Evolutionary conservation across 257 asterid genomes (phyloP).

Genomic region (Solanum microdontum): DNA sequence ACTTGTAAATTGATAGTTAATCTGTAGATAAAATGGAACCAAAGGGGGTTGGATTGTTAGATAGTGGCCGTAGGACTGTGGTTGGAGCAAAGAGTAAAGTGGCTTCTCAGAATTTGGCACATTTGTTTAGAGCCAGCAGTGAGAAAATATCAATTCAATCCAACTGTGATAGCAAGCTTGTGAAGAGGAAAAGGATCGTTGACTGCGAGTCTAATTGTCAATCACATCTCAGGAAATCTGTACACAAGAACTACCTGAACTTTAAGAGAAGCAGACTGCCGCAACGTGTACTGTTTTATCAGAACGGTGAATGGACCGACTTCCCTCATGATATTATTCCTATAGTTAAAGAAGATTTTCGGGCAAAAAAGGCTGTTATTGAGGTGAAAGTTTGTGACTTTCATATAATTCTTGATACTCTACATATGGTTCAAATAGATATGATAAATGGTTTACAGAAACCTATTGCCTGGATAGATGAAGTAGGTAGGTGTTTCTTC

Average conservation of each 20-base stretch:
- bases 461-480: constrained; percentile 92
- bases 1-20: constrained; percentile 37
- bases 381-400: constrained; percentile 45
- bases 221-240: constrained; percentile 21
- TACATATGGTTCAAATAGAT: constrained; percentile 59
- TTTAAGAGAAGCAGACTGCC: constrained; percentile 50
- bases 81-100: constrained; percentile 55
- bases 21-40: constrained; percentile 41
- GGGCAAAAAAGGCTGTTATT: constrained; percentile 30
- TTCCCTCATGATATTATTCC: constrained; percentile 46
- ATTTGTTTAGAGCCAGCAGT: constrained; percentile 24
- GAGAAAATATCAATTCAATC: constrained; percentile 26
- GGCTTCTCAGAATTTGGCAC: constrained; percentile 18
- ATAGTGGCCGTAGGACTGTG: constrained; percentile 28
- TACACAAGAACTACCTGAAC: constrained; percentile 38
- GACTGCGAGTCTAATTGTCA: constrained; percentile 4
- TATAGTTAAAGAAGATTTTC: constrained; percentile 40
- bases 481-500: constrained; percentile 55
- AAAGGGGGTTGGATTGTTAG: constrained; percentile 61
- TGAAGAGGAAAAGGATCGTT: constrained; percentile 38
- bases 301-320: constrained; percentile 65
- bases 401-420: constrained; percentile 43
- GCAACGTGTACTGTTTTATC: constrained; percentile 55
- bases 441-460: constrained; percentile 42
- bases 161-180: constrained; percentile 16